Base-by-base conservation (phyloP, 2,329 filamentous ascomycete genomes). In the Chaetomium strumarium region DNA sequence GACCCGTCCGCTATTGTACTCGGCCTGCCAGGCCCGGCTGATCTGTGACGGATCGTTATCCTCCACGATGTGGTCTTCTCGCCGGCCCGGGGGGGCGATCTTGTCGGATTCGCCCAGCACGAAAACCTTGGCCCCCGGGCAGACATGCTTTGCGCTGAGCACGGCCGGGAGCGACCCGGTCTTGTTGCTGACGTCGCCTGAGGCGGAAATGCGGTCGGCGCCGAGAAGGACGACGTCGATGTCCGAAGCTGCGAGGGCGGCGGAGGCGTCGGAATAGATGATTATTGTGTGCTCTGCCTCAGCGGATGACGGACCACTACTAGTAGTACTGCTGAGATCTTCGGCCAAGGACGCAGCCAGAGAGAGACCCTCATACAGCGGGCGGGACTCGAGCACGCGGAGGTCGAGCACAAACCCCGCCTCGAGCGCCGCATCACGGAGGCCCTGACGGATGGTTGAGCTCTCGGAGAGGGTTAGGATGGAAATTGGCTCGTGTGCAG, bases 141-240 rank as follows among this genome's bases (percentile, higher is more conserved):
- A 71, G 3, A 78, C 65, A 46, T 77, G 65, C 49, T 73, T 79
- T 8, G 79, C 76, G 46, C 77, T 73, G 1, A 86, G 68, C 0
- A 80, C 73, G 1, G 79, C 75, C 1, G 81, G 75, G 7, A 86
- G 66, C 1, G 81, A 84, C 0, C 84, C 84, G 0, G 75, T 81
- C 66, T 87, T 88, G 67, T 87, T 88, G 64, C 76, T 81, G 16
- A 86, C 78, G 30, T 79, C 76, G 2, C 82, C 84, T 1, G 68
- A 63, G 0, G 68, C 64, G 12, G 78, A 76, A 50, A 88, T 81
- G 5, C 79, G 70, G 62, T 88, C 84, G 1, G 83, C 82, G 1
- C 84, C 84, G 1, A 88, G 68, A 3, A 88, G 66, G 2, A 88
- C 67, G 1, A 84, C 48, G 58, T 86, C 75, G 3, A 79, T 70